Evolutionary conservation across 2,329 filamentous ascomycete genomes (phyloP), one percentile per base, ranked within the genome.

Genomic region (Nigrospora sphaerica): DNA sequence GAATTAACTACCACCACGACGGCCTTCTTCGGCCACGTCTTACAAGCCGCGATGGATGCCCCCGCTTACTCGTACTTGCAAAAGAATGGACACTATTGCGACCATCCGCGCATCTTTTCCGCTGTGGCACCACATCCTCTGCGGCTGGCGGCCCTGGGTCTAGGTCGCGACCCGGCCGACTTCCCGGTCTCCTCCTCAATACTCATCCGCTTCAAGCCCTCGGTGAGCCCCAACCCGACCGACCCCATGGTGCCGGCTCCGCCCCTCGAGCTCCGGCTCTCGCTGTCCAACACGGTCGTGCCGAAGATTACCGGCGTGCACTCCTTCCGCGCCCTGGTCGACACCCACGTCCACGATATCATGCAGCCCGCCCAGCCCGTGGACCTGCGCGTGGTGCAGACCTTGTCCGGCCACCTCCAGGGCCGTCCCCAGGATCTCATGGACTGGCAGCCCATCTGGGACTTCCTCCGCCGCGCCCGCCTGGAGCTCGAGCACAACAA

Each of bases 1-100:
- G 47, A 18, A 39, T 46, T 42, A 19, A 49, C 16, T 44, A 61
- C 51, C 39, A 56, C 48, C 10, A 69, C 71, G 2, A 59, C 55
- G 3, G 74, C 75, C 12, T 63, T 66, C 3, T 81, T 81, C 52
- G 78, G 78, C 16, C 71, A 76, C 45, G 51, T 80, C 32, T 66
- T 81, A 18, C 55, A 61, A 33, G 42, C 18, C 16, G 16, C 19
- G 6, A 44, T 32, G 42, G 33, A 13, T 19, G 17, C 7, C 7
- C 23, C 23, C 23, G 23, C 4, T 28, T 12, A 45, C 47, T 10
- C 32, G 34, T 39, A 17, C 46, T 57, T 6, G 44, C 59, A 23
- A 42, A 9, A 28, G 23, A 5, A 28, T 28, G 23, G 23, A 28
- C 23, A 28, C 5, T 2, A 55, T 14, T 32, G 48, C 31, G 49